A percentile compares a stretch with the other conserved stretches of the same genome.
Conservation (phyloP, 2,329 filamentous ascomycete species). For the Plenodomus biglobosus region DNA sequence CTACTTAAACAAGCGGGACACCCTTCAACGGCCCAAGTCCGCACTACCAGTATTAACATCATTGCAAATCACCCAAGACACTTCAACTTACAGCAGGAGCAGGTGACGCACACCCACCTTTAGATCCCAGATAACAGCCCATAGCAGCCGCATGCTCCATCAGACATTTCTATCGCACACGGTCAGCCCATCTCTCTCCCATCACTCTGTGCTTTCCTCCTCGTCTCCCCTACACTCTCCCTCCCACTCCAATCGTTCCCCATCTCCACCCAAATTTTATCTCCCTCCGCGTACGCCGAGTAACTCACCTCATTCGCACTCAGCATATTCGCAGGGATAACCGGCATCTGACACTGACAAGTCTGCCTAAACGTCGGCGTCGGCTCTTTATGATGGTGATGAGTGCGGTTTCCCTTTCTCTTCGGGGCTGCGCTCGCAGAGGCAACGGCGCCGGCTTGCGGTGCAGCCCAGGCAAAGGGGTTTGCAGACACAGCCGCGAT, state of each 20-base stretch:
- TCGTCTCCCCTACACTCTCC: no score
- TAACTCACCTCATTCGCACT: constrained; percentile 23
- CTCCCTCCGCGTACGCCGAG: background rate
- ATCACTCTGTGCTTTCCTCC: no score
- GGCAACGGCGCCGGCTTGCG: constrained; percentile 6
- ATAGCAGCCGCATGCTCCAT: constrained; percentile 18
- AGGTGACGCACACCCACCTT: constrained; percentile 21
- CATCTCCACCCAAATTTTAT: no score
- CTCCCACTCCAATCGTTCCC: no score
- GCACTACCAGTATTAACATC: constrained; percentile 8
- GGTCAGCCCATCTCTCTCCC: background rate
- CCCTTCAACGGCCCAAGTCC: constrained; percentile 14
- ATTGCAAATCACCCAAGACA: background rate
- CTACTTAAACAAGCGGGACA: constrained; percentile 3
- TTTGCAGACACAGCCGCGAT: no score
- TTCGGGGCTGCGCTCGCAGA: background rate
- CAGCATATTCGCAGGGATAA: constrained; percentile 30
- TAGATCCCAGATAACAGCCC: constrained; percentile 19
- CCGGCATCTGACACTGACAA: constrained; percentile 28
- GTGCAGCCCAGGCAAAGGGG: constrained; percentile 21
- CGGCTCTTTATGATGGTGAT: constrained; percentile 30
- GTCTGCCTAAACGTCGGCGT: constrained; percentile 29
- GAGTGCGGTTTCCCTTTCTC: constrained; percentile 11
- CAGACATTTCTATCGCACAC: constrained; percentile 11
- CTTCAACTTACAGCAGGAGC: constrained; percentile 15